Evolutionary conservation across 1,139 yeast species (phyloP), one percentile per base, ranked within the genome.

Genomic region (Lodderomyces metapsilosis): DNA sequence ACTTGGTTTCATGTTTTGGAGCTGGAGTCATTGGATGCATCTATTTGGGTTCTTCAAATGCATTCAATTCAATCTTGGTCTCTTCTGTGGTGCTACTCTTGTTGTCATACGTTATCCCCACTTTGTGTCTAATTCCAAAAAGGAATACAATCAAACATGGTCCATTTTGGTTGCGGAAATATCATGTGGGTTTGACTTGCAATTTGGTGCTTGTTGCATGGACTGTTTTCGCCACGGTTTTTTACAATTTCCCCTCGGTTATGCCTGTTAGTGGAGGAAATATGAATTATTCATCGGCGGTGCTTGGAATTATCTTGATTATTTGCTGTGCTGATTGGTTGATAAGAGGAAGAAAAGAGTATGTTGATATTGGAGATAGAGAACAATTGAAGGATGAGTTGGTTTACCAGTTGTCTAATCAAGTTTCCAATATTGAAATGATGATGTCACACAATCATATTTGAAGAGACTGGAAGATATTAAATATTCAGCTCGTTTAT

Each of bases 91-190:
- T 63, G 25, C 64, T 69, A 43, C 57, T 68, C 43, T 56, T 67
- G 33, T 51, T 67, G 30, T 63, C 69, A 3, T 69, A 69, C 45
- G 45, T 56, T 38, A 61, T 69, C 16, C 74, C 74, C 4, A 59
- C 60, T 1, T 39, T 53, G 4, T 64, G 64, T 45, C 53, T 69
- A 33, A 53, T 69, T 28, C 48, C 56, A 18, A 71, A 74, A 13
- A 59, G 76, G 51, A 55, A 64, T 40, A 61, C 65, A 42, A 59
- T 69, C 20, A 48, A 50, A 18, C 73, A 61, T 39, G 71, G 71
- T 0, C 71, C 73, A 7, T 72, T 81, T 57, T 80, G 86, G 85
- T 52, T 78, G 39, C 64, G 66, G 3, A 59, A 53, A 39, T 22
- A 56, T 38, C 69, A 69, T 23, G 5, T 44, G 46, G 35, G 38